A percentile compares a stretch with the other conserved stretches of the same genome.
Evolutionary conservation across 2,329 filamentous ascomycete genomes (phyloP).

Genomic region (Neonectria coccinea): DNA sequence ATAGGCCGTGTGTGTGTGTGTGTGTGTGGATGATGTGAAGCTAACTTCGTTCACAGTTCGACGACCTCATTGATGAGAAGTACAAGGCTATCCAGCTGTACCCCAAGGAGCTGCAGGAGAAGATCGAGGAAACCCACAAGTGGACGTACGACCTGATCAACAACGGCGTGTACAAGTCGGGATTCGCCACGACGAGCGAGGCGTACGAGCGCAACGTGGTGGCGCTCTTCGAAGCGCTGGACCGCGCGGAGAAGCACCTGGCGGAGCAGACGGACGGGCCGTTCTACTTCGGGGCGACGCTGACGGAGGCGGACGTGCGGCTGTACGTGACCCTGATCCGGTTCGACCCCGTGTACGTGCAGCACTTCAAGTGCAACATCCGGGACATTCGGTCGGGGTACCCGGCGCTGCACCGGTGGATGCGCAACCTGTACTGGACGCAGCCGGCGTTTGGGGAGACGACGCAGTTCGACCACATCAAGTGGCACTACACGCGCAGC

Average conservation of each 20-base stretch:
- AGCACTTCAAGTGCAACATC: slow-evolving; percentile 90
- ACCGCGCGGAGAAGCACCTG: slow-evolving; percentile 80
- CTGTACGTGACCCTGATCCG: slow-evolving; percentile 79
- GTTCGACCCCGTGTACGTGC: slow-evolving; percentile 85
- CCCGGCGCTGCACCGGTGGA: slow-evolving; percentile 82
- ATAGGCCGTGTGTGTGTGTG: not conserved
- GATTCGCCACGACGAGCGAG: slow-evolving; percentile 85
- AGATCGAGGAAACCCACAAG: slow-evolving; percentile 81
- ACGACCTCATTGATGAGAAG: slow-evolving; percentile 72
- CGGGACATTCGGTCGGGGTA: slow-evolving; percentile 87
- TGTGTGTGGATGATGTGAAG: not conserved
- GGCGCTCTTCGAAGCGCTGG: slow-evolving; percentile 80
- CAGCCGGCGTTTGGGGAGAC: slow-evolving; percentile 81
- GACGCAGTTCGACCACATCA: slow-evolving; percentile 96
- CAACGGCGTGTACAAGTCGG: slow-evolving; percentile 79
- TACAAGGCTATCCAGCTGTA: slow-evolving; percentile 74
- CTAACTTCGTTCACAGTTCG: slow-evolving; percentile 65
- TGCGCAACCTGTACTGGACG: slow-evolving; percentile 88
- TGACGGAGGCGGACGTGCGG: slow-evolving; percentile 87
- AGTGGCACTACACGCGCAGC: slow-evolving; percentile 75
- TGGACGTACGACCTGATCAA: slow-evolving; percentile 85
- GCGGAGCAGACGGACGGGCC: slow-evolving; percentile 61
- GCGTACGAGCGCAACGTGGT: slow-evolving; percentile 82
- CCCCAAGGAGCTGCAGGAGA: slow-evolving; percentile 69
- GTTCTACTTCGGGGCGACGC: slow-evolving; percentile 78